These are phyloP conservation scores for Aschersonia sp. DNA, from an alignment of 2,329 filamentous ascomycete genomes.

Conservation along the genomic window DNA sequence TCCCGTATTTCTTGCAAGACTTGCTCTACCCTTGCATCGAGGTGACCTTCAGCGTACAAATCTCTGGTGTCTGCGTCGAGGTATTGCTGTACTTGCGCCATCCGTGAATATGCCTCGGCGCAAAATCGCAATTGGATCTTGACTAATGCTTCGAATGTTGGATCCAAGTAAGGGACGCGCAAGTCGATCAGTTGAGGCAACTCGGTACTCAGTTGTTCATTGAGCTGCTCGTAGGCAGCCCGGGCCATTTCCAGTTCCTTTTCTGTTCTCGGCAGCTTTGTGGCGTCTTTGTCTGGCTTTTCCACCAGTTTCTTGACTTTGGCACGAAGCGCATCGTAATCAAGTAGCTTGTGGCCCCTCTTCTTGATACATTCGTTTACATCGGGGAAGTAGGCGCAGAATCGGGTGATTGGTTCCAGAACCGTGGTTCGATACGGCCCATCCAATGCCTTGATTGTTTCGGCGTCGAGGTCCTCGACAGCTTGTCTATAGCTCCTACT, in stretches of 20 bases:
- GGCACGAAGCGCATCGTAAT: constrained; percentile 90
- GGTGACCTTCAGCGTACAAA: constrained; percentile 83
- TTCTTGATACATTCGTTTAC: constrained; percentile 99
- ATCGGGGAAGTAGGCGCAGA: constrained; percentile 97
- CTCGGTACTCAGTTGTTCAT: constrained; percentile 88
- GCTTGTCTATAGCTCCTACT: constrained; percentile 96
- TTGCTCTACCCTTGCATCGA: constrained; percentile 86
- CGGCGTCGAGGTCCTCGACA: constrained; percentile 91
- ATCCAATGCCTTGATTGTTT: constrained; percentile 96
- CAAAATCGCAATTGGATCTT: constrained; percentile 98
- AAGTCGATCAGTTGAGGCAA: constrained; percentile 92
- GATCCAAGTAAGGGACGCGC: constrained; percentile 91
- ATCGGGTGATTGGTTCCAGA: constrained; percentile 85
- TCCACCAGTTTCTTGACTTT: constrained; percentile 95
- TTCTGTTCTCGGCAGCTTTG: constrained; percentile 88
- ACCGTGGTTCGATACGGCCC: constrained; percentile 91
- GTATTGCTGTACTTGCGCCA: constrained; percentile 99
- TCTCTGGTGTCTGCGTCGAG: constrained; percentile 90
- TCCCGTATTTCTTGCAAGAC: constrained; percentile 95
- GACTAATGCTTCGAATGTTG: constrained; percentile 91
- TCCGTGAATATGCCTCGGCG: constrained; percentile 89
- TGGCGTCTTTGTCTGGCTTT: constrained; percentile 97
- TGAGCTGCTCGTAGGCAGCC: constrained; percentile 86
- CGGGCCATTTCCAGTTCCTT: constrained; percentile 94
- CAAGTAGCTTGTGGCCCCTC: constrained; percentile 92